Evolutionary conservation across 73 alveolate species (phyloP).

Genomic region (Paraurostyla sp.): DNA sequence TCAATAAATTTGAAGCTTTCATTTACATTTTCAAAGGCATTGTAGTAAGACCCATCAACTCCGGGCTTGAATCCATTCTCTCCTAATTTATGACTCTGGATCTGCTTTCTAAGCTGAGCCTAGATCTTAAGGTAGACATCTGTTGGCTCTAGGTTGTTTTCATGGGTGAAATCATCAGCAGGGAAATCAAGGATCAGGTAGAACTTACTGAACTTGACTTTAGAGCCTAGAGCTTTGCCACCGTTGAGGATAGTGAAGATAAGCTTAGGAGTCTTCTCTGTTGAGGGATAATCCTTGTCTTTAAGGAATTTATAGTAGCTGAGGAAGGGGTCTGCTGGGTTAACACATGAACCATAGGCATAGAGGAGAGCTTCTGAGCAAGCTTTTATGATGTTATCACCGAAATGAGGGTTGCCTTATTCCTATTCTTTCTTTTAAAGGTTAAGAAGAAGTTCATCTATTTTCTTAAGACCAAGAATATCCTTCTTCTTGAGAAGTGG

Average conservation of each 20-base stretch:
- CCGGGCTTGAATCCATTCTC: conserved; percentile 74
- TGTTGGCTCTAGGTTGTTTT: not conserved
- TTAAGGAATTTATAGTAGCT: conserved; percentile 29
- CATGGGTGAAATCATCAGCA: too few relatives aligned
- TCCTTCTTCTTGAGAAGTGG: conserved; percentile 53
- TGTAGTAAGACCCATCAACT: conserved; percentile 71
- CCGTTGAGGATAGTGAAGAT: conserved; percentile 73
- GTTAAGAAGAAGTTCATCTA: conserved; percentile 31
- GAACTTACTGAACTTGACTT: conserved; percentile 72
- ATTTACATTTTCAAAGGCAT: conserved; percentile 69
- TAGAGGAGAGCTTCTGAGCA: conserved; percentile 66
- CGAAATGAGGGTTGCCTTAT: not conserved
- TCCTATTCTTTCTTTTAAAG: not conserved
- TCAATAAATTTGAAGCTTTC: conserved; percentile 74
- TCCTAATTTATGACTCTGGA: conserved; percentile 51
- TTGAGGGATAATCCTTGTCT: conserved; percentile 40
- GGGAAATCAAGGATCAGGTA: conserved; percentile 44
- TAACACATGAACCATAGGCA: conserved; percentile 60
- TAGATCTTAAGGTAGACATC: conserved; percentile 57
- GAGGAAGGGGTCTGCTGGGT: conserved; percentile 26
- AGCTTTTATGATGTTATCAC: conserved; percentile 48
- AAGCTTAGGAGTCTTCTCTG: conserved; percentile 53
- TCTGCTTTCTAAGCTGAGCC: conserved; percentile 34
- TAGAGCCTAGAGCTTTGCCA: conserved; percentile 68
- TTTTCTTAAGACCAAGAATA: conserved; percentile 35